Percentiles rank a stretch among this genome's conserved stretches.
phyloP scores from a whole-genome alignment of 2,329 filamentous ascomycete species.

The Plenodomus lindquistii region DNA sequence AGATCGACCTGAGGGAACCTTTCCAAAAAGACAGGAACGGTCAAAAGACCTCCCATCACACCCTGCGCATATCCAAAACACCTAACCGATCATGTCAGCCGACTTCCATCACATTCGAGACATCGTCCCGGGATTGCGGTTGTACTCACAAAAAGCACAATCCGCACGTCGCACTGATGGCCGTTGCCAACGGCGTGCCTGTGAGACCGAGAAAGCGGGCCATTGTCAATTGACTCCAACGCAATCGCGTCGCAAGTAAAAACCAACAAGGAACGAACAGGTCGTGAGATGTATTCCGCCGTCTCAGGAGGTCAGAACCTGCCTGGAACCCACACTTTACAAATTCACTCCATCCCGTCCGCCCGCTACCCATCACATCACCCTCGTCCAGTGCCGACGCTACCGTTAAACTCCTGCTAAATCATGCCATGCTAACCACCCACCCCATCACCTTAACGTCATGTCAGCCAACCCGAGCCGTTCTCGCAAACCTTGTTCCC shows the following conservation, averaged over 20 bases:
- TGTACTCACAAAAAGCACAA: conserved; percentile 31
- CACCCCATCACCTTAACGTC: not conserved
- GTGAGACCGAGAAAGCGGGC: conserved; percentile 26
- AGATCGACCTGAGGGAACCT: conserved; percentile 33
- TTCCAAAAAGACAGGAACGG: conserved; percentile 63
- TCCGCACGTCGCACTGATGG: conserved; percentile 30
- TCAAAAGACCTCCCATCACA: conserved; percentile 71
- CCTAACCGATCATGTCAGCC: conserved; percentile 26
- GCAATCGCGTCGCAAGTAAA: not conserved
- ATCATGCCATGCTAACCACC: not conserved
- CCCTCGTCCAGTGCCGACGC: not conserved
- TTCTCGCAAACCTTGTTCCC: not conserved
- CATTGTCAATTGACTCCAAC: conserved; percentile 11
- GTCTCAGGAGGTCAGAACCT: too few species aligned
- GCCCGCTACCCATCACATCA: not conserved
- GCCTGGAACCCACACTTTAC: not conserved
- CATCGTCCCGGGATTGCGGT: not conserved
- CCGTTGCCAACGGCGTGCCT: conserved; percentile 22
- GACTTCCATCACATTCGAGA: not conserved
- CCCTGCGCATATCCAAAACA: conserved; percentile 67
- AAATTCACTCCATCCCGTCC: not conserved
- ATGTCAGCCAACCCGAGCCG: not conserved
- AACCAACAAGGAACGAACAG: not conserved
- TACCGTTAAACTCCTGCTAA: not conserved
- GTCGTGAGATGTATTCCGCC: too few species aligned